Percentiles rank a stretch among this genome's conserved stretches.
Conservation (phyloP, 441 rosid genomes). For the Corymbia citriodora region DNA sequence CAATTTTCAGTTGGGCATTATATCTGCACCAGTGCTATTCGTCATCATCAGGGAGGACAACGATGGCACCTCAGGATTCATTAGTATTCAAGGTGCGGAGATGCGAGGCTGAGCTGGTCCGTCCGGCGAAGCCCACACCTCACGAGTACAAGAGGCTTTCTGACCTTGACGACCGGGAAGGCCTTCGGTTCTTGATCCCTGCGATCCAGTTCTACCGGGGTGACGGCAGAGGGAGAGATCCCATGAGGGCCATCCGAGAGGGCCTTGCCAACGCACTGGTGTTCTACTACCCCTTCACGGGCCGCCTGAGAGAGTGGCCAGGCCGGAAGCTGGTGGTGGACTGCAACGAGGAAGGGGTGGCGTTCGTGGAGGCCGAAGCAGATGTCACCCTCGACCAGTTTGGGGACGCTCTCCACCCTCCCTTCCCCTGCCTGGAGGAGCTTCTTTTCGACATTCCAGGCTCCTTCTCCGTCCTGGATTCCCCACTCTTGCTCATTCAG, state of each 20-base stretch:
- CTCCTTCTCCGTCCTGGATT: background rate
- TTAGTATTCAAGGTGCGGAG: background rate
- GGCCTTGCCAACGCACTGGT: background rate
- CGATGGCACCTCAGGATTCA: background rate
- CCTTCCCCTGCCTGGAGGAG: background rate
- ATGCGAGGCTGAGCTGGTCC: background rate
- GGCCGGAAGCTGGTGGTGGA: background rate
- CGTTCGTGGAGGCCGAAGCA: background rate
- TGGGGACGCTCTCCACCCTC: background rate
- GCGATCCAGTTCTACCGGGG: background rate
- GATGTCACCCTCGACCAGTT: background rate
- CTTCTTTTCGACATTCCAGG: background rate
- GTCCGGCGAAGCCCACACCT: background rate
- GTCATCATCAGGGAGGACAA: background rate
- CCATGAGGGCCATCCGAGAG: background rate
- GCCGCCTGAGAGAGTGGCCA: background rate
- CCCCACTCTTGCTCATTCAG: background rate
- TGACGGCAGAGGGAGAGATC: background rate
- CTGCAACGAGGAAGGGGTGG: background rate
- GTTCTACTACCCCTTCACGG: background rate
- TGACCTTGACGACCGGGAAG: background rate
- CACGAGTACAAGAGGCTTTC: background rate
- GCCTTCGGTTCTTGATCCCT: background rate
- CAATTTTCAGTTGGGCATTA: background rate
- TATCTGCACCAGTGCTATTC: background rate